A percentile compares a stretch with the other conserved stretches of the same genome.
These are phyloP conservation scores for Trichoderma erinaceum DNA, from an alignment of 495 filamentous ascomycete species.

Conservation along the genomic window DNA sequence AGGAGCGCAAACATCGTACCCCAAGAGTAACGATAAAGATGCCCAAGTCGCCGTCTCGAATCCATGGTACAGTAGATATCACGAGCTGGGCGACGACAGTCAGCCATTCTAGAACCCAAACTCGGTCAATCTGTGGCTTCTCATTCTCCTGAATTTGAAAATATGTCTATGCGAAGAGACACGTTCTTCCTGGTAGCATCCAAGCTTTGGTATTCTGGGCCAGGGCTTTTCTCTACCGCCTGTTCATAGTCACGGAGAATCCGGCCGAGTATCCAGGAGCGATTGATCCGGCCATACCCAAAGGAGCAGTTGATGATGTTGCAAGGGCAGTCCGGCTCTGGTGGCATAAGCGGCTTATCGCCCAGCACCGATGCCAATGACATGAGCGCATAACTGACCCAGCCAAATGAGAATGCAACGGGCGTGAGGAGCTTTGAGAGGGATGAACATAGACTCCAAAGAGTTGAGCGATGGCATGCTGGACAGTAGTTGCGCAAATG, in stretches of 20 bases:
- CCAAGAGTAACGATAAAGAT: constrained; percentile 37
- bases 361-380: too few species aligned
- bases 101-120: constrained; percentile 26
- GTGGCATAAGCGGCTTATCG: constrained; percentile 15
- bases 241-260: constrained; percentile 43
- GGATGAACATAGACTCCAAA: too few species aligned
- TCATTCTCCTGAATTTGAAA: neutral
- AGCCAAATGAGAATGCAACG: too few species aligned
- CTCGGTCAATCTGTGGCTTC: constrained; percentile 13
- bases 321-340: constrained; percentile 27
- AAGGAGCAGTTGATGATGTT: constrained; percentile 40
- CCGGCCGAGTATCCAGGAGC: constrained; percentile 45
- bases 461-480: too few species aligned
- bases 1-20: constrained; percentile 36
- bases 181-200: constrained; percentile 21
- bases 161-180: too few species aligned
- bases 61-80: constrained; percentile 41
- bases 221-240: neutral
- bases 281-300: constrained; percentile 39
- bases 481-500: too few species aligned
- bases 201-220: constrained; percentile 18
- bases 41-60: constrained; percentile 37
- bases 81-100: constrained; percentile 38
- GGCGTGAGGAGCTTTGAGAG: too few species aligned
- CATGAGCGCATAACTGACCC: too few species aligned